Percentiles rank a stretch among this genome's conserved stretches.
phyloP scores from a whole-genome alignment of 1,284 basidiomycete species.

The Trichosporon faecale region DNA sequence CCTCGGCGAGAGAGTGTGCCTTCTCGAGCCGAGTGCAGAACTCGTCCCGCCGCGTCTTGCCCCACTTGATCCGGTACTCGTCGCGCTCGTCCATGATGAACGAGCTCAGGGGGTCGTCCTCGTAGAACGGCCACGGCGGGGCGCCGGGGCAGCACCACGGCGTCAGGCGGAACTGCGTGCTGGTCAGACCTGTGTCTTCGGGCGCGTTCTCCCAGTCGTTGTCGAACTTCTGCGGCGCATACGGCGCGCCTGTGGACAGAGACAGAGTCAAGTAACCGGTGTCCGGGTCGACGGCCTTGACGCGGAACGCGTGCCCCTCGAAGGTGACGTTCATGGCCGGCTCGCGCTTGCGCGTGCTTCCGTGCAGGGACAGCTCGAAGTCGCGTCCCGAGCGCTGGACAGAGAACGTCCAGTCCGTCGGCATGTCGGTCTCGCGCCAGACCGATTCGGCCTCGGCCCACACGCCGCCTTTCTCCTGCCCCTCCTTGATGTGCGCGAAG shows the following conservation, averaged over 20 bases:
- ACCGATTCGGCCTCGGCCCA: conserved; percentile 12
- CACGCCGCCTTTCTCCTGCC: conserved; percentile 8
- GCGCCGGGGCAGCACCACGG: conserved; percentile 34
- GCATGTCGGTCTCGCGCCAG: conserved; percentile 31
- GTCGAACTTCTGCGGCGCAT: neutral
- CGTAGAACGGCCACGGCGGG: conserved; percentile 38
- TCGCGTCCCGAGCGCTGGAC: conserved; percentile 17
- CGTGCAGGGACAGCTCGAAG: neutral
- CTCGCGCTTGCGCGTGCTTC: neutral
- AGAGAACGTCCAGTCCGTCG: conserved; percentile 26
- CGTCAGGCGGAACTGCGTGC: conserved; percentile 25
- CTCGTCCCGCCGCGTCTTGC: conserved; percentile 25
- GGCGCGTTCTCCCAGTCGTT: conserved; percentile 7
- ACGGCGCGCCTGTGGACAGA: neutral
- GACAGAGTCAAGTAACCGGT: neutral
- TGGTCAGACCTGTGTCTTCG: neutral
- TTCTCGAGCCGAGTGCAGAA: conserved; percentile 25
- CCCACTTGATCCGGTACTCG: conserved; percentile 22
- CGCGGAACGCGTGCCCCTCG: neutral
- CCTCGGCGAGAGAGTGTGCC: conserved; percentile 17
- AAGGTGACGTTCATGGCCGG: neutral
- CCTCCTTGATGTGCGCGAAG: conserved; percentile 18
- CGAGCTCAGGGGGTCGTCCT: conserved; percentile 35
- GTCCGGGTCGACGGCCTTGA: neutral
- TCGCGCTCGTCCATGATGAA: conserved; percentile 26